Percentiles rank a stretch among this genome's conserved stretches.
Conservation (phyloP, 306 rosid genomes). For the Myrica gale region DNA sequence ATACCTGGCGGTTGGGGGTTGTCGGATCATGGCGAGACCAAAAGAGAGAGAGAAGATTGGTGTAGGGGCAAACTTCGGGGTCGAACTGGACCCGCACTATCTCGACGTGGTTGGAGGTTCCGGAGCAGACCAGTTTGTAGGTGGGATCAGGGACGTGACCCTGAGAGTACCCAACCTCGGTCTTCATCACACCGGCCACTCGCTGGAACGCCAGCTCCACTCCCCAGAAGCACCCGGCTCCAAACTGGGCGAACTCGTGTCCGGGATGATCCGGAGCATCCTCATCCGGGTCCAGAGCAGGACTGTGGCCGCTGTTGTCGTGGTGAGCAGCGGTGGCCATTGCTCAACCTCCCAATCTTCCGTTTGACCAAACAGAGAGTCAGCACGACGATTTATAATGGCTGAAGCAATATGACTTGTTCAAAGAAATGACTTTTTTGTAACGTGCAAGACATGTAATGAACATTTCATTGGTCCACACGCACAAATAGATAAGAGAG, state of each 20-base stretch:
- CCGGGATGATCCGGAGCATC: conserved; percentile 52
- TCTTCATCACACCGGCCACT: conserved; percentile 61
- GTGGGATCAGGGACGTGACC: conserved; percentile 63
- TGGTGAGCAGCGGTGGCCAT: conserved; percentile 22
- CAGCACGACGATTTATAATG: not conserved
- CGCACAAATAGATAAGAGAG: too few species aligned
- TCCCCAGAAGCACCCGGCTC: conserved; percentile 91
- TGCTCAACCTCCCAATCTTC: not conserved
- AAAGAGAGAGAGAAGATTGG: conserved; percentile 51
- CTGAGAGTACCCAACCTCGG: conserved; percentile 84
- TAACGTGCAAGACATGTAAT: too few species aligned
- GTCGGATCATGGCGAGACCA: conserved; percentile 87
- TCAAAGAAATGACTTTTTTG: too few species aligned
- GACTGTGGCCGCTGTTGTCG: conserved; percentile 44
- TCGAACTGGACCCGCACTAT: conserved; percentile 78
- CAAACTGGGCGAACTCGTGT: conserved; percentile 73
- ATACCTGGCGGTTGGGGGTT: conserved; percentile 68
- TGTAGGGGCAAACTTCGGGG: conserved; percentile 56
- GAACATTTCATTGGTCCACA: too few species aligned
- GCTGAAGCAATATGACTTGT: too few species aligned
- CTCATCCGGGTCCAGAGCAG: conserved; percentile 51
- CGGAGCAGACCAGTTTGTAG: conserved; percentile 62
- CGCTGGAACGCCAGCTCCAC: conserved; percentile 78
- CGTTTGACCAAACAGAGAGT: not conserved
- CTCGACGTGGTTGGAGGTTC: conserved; percentile 69